Evolutionary conservation across 2,329 filamentous ascomycete genomes (phyloP).

Genomic region (Alternaria atra): DNA sequence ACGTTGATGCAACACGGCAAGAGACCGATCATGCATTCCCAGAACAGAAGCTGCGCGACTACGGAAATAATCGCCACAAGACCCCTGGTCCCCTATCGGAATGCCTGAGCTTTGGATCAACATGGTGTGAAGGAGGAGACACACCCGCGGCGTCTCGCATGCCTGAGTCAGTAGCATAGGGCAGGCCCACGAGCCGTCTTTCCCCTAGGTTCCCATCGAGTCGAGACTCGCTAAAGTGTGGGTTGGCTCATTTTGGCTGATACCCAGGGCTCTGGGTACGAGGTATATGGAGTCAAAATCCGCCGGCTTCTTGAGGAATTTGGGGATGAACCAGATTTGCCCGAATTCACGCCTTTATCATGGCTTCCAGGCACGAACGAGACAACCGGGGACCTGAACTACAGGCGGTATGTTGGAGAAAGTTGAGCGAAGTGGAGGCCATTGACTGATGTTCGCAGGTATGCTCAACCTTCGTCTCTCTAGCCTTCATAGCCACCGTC

Average conservation of each 20-base stretch:
- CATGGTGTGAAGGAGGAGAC: conserved; percentile 2
- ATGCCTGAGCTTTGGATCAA: conserved; percentile 6
- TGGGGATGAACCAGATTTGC: conserved; percentile 26
- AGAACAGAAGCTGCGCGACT: neutral
- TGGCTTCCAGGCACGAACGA: conserved; percentile 24
- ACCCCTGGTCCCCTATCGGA: neutral
- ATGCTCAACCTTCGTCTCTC: conserved; percentile 49
- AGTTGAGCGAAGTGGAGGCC: neutral
- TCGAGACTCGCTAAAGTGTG: conserved; percentile 15
- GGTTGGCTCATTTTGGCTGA: conserved; percentile 6
- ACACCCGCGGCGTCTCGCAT: conserved; percentile 9
- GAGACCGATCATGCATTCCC: neutral
- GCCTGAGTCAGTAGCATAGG: conserved; percentile 1
- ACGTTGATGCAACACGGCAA: neutral
- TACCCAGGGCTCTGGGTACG: conserved; percentile 17
- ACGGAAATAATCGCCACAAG: neutral
- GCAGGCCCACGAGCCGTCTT: conserved; percentile 13
- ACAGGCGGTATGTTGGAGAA: conserved; percentile 35
- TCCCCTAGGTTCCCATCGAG: conserved; percentile 14
- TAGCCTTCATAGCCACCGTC: conserved; percentile 50
- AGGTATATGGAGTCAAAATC: conserved; percentile 26
- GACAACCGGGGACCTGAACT: conserved; percentile 44
- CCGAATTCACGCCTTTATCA: conserved; percentile 18
- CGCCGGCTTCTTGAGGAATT: conserved; percentile 16
- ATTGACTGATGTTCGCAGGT: conserved; percentile 29